phyloP scores from a whole-genome alignment of 768 basidiomycete species.

The Lactarius trivialis region DNA sequence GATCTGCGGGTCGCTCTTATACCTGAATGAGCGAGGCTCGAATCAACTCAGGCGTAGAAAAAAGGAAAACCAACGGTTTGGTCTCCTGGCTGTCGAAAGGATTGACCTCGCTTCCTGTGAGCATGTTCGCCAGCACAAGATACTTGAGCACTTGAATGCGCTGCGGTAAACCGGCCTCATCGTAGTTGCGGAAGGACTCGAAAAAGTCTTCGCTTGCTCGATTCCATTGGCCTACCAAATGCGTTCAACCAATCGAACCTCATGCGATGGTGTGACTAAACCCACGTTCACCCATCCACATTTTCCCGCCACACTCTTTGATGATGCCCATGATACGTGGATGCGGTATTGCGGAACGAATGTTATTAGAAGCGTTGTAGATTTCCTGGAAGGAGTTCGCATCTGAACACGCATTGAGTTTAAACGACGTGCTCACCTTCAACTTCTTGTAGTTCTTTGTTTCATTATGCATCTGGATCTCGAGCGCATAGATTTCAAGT shows the following conservation, averaged over 20 bases:
- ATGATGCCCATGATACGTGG: constrained; percentile 99
- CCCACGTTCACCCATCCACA: constrained; percentile 99
- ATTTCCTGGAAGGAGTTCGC: constrained; percentile 61
- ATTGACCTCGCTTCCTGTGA: constrained; percentile 97
- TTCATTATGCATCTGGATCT: constrained; percentile 99
- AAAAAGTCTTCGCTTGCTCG: constrained; percentile 97
- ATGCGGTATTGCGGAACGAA: constrained; percentile 95
- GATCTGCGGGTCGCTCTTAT: constrained; percentile 94
- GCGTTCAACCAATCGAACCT: constrained; percentile 4
- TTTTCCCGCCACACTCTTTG: constrained; percentile 98
- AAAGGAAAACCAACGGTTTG: constrained; percentile 71
- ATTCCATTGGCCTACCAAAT: constrained; percentile 78
- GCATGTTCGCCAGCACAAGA: constrained; percentile 94
- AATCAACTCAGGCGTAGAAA: not conserved
- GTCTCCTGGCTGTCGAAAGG: constrained; percentile 99
- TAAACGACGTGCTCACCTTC: constrained; percentile 47
- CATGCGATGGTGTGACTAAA: not conserved
- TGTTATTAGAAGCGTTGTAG: constrained; percentile 89
- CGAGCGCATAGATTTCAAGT: constrained; percentile 94
- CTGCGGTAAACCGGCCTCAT: constrained; percentile 95
- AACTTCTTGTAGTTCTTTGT: constrained; percentile 93
- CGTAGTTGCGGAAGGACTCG: constrained; percentile 97
- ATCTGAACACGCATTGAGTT: not conserved
- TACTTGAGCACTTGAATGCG: constrained; percentile 98
- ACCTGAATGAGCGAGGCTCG: constrained; percentile 40